Evolutionary conservation across 192 early-diverging fungal species (phyloP), one percentile per base, ranked within the genome.

Genomic region (Podila horticola): DNA sequence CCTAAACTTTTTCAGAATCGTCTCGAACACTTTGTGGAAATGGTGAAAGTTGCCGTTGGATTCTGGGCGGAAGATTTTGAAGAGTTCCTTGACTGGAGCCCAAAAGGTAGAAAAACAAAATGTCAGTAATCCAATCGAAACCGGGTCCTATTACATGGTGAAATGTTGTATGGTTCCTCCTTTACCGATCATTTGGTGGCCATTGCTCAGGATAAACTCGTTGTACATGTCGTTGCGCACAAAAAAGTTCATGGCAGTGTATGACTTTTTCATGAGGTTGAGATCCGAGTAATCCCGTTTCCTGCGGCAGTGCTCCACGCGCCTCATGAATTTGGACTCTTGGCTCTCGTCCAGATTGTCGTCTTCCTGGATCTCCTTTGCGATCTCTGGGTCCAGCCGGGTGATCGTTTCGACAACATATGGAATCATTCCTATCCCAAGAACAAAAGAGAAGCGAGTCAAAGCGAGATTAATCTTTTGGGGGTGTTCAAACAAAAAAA

Each of bases 11-110:
- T 73, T 81, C 5, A 81, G 15, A 17, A 81, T 72, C 9, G 77
- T 69, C 33, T 81, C 77, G 55, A 81, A 81, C 9, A 81, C 71
- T 38, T 81, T 81, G 36, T 81, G 71, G 33, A 81, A 81, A 28
- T 81, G 77, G 58, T 81, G 55, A 62, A 81, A 81, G 31, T 81
- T 81, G 61, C 77, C 77, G n/a, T 81, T 69, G 11, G 77, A 81
- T 38, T 81, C 77, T 7, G 77, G 77, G 24, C 77, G 65, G 58
- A 81, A 81, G 31, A 81, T 69, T 49, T 81, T 81, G 67, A 81
- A 81, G 9, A 81, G 58, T 24, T 81, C 77, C 49, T 55, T 71
- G 33, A 81, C 77, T 81, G 29, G 45, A 36, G 2, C 41, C 20
- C 66, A 36, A 13, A 26, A 60, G 33, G 48, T 26, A 33, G 29